Conservation (phyloP, 2,329 filamentous ascomycete species). For the Didymosphaeria variabile region DNA sequence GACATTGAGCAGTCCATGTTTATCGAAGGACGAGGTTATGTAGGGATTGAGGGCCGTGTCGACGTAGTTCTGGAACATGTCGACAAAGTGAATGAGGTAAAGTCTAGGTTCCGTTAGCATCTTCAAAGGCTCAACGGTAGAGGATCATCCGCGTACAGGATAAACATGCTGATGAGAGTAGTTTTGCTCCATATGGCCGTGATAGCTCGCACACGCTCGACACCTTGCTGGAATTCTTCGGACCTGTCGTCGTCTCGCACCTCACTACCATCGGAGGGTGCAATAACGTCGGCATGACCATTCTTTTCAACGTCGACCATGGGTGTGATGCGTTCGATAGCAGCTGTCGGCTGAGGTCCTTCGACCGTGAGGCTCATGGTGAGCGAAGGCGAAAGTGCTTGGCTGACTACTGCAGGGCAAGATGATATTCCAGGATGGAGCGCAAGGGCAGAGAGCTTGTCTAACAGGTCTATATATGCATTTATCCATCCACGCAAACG, state of each 20-base stretch:
- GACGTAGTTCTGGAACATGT: constrained; percentile 56
- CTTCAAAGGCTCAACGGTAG: not conserved
- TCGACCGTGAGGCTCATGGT: constrained; percentile 21
- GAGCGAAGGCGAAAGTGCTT: constrained; percentile 17
- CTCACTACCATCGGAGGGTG: constrained; percentile 22
- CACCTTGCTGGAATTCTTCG: constrained; percentile 48
- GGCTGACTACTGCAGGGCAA: not conserved
- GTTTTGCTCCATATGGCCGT: constrained; percentile 52
- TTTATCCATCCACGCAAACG: not conserved
- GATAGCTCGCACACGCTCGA: constrained; percentile 52
- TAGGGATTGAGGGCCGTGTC: constrained; percentile 51
- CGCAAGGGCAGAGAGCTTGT: not conserved
- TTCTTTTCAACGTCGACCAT: constrained; percentile 35
- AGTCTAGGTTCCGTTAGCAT: constrained; percentile 43
- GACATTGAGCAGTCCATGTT: constrained; percentile 47
- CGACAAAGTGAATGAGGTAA: constrained; percentile 59
- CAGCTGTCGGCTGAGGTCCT: constrained; percentile 25
- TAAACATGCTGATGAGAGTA: constrained; percentile 49
- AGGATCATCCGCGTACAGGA: constrained; percentile 40
- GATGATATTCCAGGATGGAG: constrained; percentile 1
- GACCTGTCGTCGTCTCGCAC: constrained; percentile 31
- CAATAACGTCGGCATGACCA: constrained; percentile 12
- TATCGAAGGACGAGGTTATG: constrained; percentile 51
- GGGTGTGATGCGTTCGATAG: constrained; percentile 21
- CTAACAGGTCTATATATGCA: not conserved